These are phyloP conservation scores for Aureobasidium sp. DNA, from an alignment of 2,329 filamentous ascomycete genomes.

Conservation along the genomic window DNA sequence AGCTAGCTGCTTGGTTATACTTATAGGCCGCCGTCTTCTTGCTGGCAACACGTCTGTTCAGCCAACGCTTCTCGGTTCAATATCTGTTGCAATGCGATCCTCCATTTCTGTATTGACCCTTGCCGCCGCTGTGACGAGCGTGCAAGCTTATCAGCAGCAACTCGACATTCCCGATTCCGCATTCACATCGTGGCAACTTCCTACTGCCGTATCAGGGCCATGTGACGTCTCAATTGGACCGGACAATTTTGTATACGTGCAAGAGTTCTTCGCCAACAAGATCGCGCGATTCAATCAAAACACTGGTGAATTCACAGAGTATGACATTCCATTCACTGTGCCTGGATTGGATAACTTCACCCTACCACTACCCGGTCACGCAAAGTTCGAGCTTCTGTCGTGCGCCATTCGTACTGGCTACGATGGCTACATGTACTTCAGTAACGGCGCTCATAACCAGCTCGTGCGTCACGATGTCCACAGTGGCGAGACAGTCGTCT, in stretches of 20 bases:
- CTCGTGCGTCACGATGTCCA: constrained; percentile 20
- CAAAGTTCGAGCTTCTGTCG: background rate
- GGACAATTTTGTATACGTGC: constrained; percentile 1
- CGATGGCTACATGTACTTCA: constrained; percentile 22
- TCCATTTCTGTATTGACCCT: background rate
- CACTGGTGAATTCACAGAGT: background rate
- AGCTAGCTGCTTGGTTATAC: background rate
- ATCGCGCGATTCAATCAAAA: constrained; percentile 3
- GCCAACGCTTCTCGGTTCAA: background rate
- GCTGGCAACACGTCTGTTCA: background rate
- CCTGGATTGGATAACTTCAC: background rate
- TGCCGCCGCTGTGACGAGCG: background rate
- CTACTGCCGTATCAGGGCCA: background rate
- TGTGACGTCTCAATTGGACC: constrained; percentile 2
- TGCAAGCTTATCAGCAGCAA: background rate
- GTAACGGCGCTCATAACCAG: constrained; percentile 23
- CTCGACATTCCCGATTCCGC: background rate
- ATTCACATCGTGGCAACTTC: constrained; percentile 3
- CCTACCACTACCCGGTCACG: background rate
- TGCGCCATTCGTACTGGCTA: constrained; percentile 4
- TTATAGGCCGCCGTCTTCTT: background rate
- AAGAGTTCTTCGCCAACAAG: constrained; percentile 9
- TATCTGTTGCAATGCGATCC: background rate
- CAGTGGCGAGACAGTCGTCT: constrained; percentile 17
- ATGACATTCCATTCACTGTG: background rate